These are phyloP conservation scores for Aspergillus olivimuriae DNA, from an alignment of 495 filamentous ascomycete species.

Conservation along the genomic window DNA sequence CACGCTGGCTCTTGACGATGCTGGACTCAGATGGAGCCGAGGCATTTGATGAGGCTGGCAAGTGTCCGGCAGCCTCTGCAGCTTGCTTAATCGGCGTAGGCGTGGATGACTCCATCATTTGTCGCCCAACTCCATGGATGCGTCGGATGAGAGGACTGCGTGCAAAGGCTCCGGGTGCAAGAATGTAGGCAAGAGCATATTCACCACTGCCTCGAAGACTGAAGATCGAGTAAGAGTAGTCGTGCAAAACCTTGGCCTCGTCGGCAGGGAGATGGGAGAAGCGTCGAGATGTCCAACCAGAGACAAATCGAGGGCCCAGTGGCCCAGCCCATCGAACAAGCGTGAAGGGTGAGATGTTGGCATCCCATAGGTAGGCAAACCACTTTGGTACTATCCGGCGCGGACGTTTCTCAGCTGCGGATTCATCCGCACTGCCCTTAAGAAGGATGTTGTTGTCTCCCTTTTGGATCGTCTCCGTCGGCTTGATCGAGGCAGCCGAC, in stretches of 20 bases:
- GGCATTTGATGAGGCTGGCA: background rate
- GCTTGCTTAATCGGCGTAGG: constrained; percentile 9
- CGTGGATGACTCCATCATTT: constrained; percentile 36
- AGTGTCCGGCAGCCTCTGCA: constrained; percentile 5
- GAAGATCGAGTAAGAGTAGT: constrained; percentile 94
- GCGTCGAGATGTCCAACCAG: constrained; percentile 87
- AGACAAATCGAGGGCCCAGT: constrained; percentile 82
- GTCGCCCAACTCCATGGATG: constrained; percentile 79
- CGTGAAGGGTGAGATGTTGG: constrained; percentile 92
- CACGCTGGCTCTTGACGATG: constrained; percentile 28
- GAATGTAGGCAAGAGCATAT: constrained; percentile 86
- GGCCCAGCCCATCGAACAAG: constrained; percentile 88
- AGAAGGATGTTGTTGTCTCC: constrained; percentile 55
- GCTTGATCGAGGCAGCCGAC: constrained; percentile 16
- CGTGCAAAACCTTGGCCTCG: constrained; percentile 79
- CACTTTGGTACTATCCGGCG: constrained; percentile 68
- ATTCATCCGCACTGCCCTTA: constrained; percentile 39
- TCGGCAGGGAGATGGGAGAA: constrained; percentile 81
- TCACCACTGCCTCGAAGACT: constrained; percentile 87
- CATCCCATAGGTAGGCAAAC: constrained; percentile 91
- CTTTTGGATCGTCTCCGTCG: constrained; percentile 26
- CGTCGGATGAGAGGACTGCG: constrained; percentile 80
- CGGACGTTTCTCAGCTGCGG: constrained; percentile 33
- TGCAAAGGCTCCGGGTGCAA: constrained; percentile 90
- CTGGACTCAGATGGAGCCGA: constrained; percentile 1